These are phyloP conservation scores for Corchorus olitorius DNA, from an alignment of 345 rosid species.

Conservation along the genomic window DNA sequence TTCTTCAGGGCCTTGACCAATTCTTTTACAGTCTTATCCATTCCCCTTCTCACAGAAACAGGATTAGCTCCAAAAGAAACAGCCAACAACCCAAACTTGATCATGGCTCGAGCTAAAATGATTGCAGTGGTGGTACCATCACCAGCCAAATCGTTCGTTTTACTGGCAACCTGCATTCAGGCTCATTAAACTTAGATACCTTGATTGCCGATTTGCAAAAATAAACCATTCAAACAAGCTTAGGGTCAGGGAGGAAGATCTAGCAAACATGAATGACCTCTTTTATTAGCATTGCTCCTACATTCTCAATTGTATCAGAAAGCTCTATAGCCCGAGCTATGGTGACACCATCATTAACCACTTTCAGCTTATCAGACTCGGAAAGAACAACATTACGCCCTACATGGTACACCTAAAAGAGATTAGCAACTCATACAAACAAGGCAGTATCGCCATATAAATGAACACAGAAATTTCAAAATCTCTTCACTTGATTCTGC, in stretches of 20 bases:
- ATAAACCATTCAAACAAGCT: conserved; percentile 16
- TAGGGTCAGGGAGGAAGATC: conserved; percentile 26
- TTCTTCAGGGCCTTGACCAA: conserved; percentile 51
- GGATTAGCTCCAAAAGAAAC: conserved; percentile 87
- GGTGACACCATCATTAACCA: conserved; percentile 87
- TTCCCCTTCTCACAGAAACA: conserved; percentile 66
- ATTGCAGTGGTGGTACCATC: conserved; percentile 92
- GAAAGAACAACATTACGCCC: conserved; percentile 81
- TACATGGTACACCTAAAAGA: conserved; percentile 36
- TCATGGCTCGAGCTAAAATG: conserved; percentile 78
- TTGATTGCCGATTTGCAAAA: neutral
- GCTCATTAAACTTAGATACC: conserved; percentile 21
- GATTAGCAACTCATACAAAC: conserved; percentile 21
- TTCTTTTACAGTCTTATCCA: conserved; percentile 60
- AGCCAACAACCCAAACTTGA: conserved; percentile 68
- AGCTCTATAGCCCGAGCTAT: conserved; percentile 75
- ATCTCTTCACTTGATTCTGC: neutral
- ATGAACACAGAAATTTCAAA: neutral
- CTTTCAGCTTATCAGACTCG: conserved; percentile 58
- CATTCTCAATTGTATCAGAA: conserved; percentile 73
- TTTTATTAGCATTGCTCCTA: conserved; percentile 77
- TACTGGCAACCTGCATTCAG: conserved; percentile 68
- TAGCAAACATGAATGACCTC: conserved; percentile 83
- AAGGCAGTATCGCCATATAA: neutral
- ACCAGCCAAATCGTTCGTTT: conserved; percentile 85